A percentile compares a stretch with the other conserved stretches of the same genome.
phyloP scores from a whole-genome alignment of 1,139 yeast genomes.

The Scheffersomyces cryptocercus region DNA sequence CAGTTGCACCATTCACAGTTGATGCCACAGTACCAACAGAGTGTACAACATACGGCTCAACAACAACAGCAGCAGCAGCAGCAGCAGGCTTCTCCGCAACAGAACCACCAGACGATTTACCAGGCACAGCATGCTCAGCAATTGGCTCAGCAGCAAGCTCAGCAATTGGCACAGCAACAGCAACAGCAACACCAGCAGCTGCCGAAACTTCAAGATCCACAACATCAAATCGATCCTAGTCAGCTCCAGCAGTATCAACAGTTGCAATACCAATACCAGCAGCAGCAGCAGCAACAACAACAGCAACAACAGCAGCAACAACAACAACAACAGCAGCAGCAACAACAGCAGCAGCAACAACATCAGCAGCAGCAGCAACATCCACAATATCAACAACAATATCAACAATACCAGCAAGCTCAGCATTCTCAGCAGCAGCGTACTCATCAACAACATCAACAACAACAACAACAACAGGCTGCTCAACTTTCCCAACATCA shows the following conservation, averaged over 20 bases:
- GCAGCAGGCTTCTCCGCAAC: constrained; percentile 10
- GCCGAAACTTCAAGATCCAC: too few species aligned
- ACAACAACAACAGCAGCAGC: constrained; percentile 5
- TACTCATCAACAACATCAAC: constrained; percentile 14
- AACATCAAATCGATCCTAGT: too few species aligned
- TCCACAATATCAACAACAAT: constrained; percentile 12
- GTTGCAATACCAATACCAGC: too few species aligned
- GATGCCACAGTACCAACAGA: constrained; percentile 7
- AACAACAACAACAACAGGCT: constrained; percentile 16
- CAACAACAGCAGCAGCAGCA: constrained; percentile 10
- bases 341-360: constrained; percentile 14
- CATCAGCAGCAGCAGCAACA: constrained; percentile 10
- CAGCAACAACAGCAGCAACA: constrained; percentile 12
- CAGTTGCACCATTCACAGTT: constrained; percentile 2
- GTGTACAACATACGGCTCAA: constrained; percentile 7
- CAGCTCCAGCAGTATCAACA: too few species aligned
- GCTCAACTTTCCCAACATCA: constrained; percentile 10
- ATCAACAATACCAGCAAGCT: constrained; percentile 14
- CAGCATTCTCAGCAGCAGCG: constrained; percentile 10
- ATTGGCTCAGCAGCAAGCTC: not conserved
- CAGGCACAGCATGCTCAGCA: constrained; percentile 3
- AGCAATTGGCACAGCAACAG: constrained; percentile 7
- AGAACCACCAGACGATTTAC: constrained; percentile 4
- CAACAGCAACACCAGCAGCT: constrained; percentile 6
- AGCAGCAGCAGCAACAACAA: constrained; percentile 11